Base-by-base conservation (phyloP, 1,284 basidiomycete species). In the Puccinia horiana region DNA sequence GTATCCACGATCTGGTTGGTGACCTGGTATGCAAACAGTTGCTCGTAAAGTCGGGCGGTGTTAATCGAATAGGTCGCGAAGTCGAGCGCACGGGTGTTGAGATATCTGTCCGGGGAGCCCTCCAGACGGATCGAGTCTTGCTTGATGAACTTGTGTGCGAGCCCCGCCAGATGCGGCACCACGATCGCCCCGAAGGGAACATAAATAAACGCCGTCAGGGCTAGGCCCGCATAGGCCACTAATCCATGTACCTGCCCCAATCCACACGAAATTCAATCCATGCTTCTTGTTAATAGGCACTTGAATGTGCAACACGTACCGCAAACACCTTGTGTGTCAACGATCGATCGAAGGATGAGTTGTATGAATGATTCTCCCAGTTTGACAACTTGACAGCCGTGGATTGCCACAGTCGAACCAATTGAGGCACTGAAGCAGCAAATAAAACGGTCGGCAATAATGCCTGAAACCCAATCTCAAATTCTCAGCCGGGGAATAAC, bases 21-120 rank as follows among this genome's bases (percentile, higher is more conserved):
- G 2, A 98, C 94, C 49, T 92, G 93, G 86, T 93, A 94, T 18
- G 96, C 95, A 87, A 98, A 98, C 89, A 99, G 92, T 89, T 98
- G 95, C 73, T 93, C 92, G 87, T 93, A 91, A 83, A 99, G 89
- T 76, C 96, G 89, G 29, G 86, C 90, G n/a, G 88, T 86, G 83
- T 90, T 89, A 89, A 83, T 88, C 20, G 85, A 77, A 16, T 72
- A 79, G 29, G 84, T 83, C 0, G 86, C 84, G 9, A 82, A 54
- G 23, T 83, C 82, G 32, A 86, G 84, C 14, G 84, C 76, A 42
- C 84, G 69, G 3, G 83, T 79, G 80, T 86, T 85, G 61, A 85
- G 85, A 23, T 86, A 86, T n/a, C 82, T 80, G 32, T 82, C 49
- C n/a, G 86, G 84, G 61, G 86, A 84, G 11, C 83, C 79, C 63